Evolutionary conservation across 2,329 filamentous ascomycete genomes (phyloP).

Genomic region (Penicillium sp.): DNA sequence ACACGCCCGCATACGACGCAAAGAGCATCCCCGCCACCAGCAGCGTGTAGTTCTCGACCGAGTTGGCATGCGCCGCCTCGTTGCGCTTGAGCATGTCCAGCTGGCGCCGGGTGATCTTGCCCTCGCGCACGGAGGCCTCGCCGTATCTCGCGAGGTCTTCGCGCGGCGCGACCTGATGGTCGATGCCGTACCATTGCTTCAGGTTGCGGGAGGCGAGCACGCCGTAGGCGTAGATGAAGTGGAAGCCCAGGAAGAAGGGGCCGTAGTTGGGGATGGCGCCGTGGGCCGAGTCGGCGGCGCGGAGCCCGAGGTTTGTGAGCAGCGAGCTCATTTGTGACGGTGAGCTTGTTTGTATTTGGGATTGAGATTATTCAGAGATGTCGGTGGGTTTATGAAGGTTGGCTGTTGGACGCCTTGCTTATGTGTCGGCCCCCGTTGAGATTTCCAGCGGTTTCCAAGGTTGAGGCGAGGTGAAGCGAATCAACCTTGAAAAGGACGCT

Average conservation of each 20-base stretch:
- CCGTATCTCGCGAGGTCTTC: constrained; percentile 50
- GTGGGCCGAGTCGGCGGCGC: constrained; percentile 10
- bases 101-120: constrained; percentile 45
- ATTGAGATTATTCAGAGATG: too few relatives aligned
- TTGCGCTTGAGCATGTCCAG: constrained; percentile 46
- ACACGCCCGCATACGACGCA: constrained; percentile 42
- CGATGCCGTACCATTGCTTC: constrained; percentile 45
- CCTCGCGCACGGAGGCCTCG: constrained; percentile 42
- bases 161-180: constrained; percentile 50
- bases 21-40: constrained; percentile 36
- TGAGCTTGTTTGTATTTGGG: too few relatives aligned
- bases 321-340: too few relatives aligned
- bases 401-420: too few relatives aligned
- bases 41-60: constrained; percentile 38
- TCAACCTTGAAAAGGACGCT: too few relatives aligned
- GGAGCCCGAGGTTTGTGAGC: constrained; percentile 26
- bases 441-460: too few relatives aligned
- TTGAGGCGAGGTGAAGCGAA: too few relatives aligned
- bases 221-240: constrained; percentile 44
- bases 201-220: constrained; percentile 45
- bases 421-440: too few relatives aligned
- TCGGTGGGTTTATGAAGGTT: too few relatives aligned
- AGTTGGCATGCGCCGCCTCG: constrained; percentile 49
- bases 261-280: constrained; percentile 19
- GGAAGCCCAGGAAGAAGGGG: constrained; percentile 35